These are phyloP conservation scores for Penicillium maclennaniae DNA, from an alignment of 495 filamentous ascomycete species.

Conservation along the genomic window DNA sequence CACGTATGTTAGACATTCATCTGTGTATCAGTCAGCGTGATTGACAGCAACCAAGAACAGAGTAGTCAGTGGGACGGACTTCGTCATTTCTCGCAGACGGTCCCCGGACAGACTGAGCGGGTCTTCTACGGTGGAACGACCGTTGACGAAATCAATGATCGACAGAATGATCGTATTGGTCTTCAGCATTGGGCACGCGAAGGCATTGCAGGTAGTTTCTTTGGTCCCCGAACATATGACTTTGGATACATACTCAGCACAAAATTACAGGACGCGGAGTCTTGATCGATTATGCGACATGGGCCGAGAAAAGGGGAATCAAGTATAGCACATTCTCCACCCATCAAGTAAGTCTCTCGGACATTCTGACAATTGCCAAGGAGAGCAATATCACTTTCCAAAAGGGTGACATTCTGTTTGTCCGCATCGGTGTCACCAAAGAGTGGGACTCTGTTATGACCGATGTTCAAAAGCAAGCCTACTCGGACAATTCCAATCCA, in stretches of 20 bases:
- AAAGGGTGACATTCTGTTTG: conserved; percentile 52
- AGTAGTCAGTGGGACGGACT: conserved; percentile 74
- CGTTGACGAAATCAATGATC: conserved; percentile 44
- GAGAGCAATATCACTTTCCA: conserved; percentile 38
- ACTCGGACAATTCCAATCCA: conserved; percentile 22
- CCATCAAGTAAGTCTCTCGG: conserved; percentile 35
- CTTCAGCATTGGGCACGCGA: conserved; percentile 44
- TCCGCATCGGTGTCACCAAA: conserved; percentile 43
- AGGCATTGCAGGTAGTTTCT: conserved; percentile 41
- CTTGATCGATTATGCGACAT: conserved; percentile 52
- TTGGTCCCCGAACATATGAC: background rate
- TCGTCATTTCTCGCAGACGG: conserved; percentile 45
- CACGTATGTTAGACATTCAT: conserved; percentile 33
- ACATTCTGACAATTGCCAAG: conserved; percentile 37
- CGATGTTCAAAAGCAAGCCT: conserved; percentile 33
- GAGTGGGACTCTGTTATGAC: conserved; percentile 38
- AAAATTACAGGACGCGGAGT: conserved; percentile 45
- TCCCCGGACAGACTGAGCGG: conserved; percentile 29
- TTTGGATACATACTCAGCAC: background rate
- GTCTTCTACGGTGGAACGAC: conserved; percentile 52
- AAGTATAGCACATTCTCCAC: conserved; percentile 35
- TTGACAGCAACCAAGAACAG: conserved; percentile 35
- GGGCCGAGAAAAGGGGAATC: conserved; percentile 39
- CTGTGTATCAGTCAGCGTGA: background rate
- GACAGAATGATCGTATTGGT: conserved; percentile 47